These are phyloP conservation scores for Paraphaeosphaeria minitans DNA, from an alignment of 2,329 filamentous ascomycete genomes.

Conservation along the genomic window DNA sequence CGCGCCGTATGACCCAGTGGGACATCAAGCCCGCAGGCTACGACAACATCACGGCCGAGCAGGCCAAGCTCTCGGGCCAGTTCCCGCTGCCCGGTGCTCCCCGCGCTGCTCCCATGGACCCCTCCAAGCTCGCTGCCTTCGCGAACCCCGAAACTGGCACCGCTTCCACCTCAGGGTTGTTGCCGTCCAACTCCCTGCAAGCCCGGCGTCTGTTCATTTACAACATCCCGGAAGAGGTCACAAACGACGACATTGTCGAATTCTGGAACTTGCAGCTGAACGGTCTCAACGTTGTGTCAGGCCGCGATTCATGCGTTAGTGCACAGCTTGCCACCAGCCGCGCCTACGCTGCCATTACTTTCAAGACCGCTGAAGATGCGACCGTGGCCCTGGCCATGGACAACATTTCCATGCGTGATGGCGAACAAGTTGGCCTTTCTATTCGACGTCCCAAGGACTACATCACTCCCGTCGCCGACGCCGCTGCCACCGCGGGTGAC, in stretches of 20 bases:
- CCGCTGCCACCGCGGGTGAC: slow-evolving; percentile 73
- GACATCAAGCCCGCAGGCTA: slow-evolving; percentile 99
- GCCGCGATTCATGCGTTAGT: slow-evolving; percentile 80
- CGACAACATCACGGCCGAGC: slow-evolving; percentile 96
- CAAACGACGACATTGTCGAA: slow-evolving; percentile 74
- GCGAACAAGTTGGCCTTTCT: slow-evolving; percentile 66
- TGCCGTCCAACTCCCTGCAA: slow-evolving; percentile 91
- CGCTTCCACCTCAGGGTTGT: slow-evolving; percentile 76
- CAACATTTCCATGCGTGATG: slow-evolving; percentile 78
- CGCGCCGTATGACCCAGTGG: slow-evolving; percentile 96
- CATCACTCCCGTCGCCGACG: slow-evolving; percentile 75
- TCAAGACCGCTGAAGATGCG: slow-evolving; percentile 83
- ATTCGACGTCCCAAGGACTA: slow-evolving; percentile 95
- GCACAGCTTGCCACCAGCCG: slow-evolving; percentile 81
- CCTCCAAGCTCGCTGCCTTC: slow-evolving; percentile 89
- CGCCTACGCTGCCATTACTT: slow-evolving; percentile 86
- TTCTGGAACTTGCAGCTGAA: slow-evolving; percentile 99
- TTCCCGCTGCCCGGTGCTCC: slow-evolving; percentile 96
- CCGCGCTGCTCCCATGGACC: slow-evolving; percentile 93
- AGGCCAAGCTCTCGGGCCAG: slow-evolving; percentile 98
- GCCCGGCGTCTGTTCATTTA: slow-evolving; percentile 88
- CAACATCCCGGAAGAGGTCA: slow-evolving; percentile 75
- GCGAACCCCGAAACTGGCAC: slow-evolving; percentile 84
- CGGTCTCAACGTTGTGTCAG: slow-evolving; percentile 88
- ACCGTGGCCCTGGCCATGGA: slow-evolving; percentile 91